Evolutionary conservation across 192 early-diverging fungal species (phyloP).

Genomic region (Rhizophagus clarus): DNA sequence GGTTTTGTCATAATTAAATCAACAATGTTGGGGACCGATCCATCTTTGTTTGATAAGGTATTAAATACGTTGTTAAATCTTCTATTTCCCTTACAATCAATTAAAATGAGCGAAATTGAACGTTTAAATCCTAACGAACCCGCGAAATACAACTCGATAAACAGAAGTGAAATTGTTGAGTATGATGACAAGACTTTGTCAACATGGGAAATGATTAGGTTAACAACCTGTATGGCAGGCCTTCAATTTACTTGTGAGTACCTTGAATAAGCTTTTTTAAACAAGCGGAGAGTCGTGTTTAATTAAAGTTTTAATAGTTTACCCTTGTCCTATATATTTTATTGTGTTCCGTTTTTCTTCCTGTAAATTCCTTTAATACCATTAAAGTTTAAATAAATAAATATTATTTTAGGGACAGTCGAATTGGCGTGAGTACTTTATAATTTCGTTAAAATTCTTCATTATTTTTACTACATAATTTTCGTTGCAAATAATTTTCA

Average conservation of each 20-base stretch:
- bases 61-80: no score
- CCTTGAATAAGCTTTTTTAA: background rate
- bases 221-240: conserved; percentile 64
- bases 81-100: no score
- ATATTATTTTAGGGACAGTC: conserved; percentile 63
- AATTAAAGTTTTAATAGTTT: background rate
- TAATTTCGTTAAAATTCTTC: background rate
- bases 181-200: background rate
- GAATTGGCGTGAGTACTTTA: conserved; percentile 54
- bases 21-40: no score
- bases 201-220: conserved; percentile 34
- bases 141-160: background rate
- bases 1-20: no score
- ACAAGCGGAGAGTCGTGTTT: no score
- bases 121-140: background rate
- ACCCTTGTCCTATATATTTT: conserved; percentile 4
- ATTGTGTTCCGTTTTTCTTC: background rate
- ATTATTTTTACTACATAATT: no score
- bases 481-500: no score
- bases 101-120: background rate
- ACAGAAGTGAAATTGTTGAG: background rate
- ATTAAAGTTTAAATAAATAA: background rate
- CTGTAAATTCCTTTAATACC: background rate
- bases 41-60: no score
- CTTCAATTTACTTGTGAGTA: conserved; percentile 73